These are phyloP conservation scores for Encephalitozoon hellem DNA, from an alignment of 371 early-diverging fungal species.

Conservation along the genomic window DNA sequence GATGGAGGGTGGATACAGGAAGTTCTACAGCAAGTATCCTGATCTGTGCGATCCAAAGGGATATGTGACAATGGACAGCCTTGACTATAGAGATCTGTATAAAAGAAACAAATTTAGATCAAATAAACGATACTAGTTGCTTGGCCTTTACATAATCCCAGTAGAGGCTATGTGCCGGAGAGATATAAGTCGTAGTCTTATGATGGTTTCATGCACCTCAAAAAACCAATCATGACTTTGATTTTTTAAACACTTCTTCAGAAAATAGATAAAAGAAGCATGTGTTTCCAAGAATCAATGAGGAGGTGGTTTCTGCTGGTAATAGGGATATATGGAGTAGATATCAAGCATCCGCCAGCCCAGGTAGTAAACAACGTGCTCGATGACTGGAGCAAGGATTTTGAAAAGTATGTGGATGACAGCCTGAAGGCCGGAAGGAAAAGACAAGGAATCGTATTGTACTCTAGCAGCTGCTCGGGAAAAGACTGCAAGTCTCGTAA, in stretches of 20 bases:
- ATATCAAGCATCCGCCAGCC: not conserved
- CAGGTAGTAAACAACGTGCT: not conserved
- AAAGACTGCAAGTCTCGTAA: not conserved
- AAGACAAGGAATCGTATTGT: not conserved
- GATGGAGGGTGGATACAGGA: slow-evolving; percentile 74
- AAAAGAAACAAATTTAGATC: slow-evolving; percentile 13
- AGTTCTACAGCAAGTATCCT: slow-evolving; percentile 64
- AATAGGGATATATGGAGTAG: not conserved
- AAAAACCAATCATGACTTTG: not conserved
- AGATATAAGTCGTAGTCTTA: not conserved
- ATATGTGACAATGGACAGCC: slow-evolving; percentile 55
- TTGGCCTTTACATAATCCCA: not conserved
- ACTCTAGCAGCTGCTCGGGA: not conserved
- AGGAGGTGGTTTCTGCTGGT: not conserved
- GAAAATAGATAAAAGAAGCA: not conserved
- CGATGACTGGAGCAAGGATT: not conserved
- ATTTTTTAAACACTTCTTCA: not conserved
- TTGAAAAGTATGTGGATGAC: not conserved
- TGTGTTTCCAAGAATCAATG: not conserved
- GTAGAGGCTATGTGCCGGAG: not conserved
- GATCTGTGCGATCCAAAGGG: slow-evolving; percentile 52
- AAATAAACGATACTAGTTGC: slow-evolving; percentile 1
- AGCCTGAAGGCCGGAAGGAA: not conserved
- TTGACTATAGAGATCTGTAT: slow-evolving; percentile 34
- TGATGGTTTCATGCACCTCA: not conserved